A percentile compares a stretch with the other conserved stretches of the same genome.
Conservation (phyloP, 495 filamentous ascomycete species). For the Penicillium argentinense region DNA sequence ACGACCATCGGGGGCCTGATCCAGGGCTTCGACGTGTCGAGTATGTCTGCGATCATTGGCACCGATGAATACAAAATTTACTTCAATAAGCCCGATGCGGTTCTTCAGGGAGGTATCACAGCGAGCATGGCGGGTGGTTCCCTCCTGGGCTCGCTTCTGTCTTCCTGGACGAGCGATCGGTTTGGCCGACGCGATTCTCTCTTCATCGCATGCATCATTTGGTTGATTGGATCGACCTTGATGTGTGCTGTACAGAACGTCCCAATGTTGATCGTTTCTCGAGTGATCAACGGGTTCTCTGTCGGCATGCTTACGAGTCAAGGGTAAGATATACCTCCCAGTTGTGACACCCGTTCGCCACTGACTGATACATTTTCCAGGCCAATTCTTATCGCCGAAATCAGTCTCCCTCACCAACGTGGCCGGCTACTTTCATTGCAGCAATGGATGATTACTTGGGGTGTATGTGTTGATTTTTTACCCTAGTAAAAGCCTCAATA, state of each 20-base stretch:
- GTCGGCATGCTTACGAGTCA: conserved; percentile 23
- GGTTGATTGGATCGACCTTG: conserved; percentile 20
- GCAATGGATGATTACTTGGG: conserved; percentile 26
- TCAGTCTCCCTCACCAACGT: conserved; percentile 22
- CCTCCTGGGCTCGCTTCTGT: conserved; percentile 15
- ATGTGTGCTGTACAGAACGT: conserved; percentile 24
- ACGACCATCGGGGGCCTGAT: conserved; percentile 21
- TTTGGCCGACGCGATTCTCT: conserved; percentile 22
- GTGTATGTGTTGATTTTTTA: conserved; percentile 7
- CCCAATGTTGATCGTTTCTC: conserved; percentile 18
- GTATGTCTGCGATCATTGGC: conserved; percentile 24
- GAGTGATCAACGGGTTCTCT: conserved; percentile 17
- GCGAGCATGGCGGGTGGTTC: conserved; percentile 23
- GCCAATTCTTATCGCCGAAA: conserved; percentile 24
- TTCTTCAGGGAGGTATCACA: conserved; percentile 20
- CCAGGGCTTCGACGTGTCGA: conserved; percentile 24
- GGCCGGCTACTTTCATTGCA: conserved; percentile 19
- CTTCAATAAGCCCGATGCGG: conserved; percentile 17
- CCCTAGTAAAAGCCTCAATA: too few species aligned
- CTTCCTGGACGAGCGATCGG: conserved; percentile 20
- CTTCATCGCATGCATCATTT: conserved; percentile 19
- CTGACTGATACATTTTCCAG: not conserved
- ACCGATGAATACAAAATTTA: conserved; percentile 21
- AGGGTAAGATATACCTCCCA: conserved; percentile 9
- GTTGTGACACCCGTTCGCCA: not conserved